These are phyloP conservation scores for Alternaria dauci DNA, from an alignment of 2,329 filamentous ascomycete species.

Conservation along the genomic window DNA sequence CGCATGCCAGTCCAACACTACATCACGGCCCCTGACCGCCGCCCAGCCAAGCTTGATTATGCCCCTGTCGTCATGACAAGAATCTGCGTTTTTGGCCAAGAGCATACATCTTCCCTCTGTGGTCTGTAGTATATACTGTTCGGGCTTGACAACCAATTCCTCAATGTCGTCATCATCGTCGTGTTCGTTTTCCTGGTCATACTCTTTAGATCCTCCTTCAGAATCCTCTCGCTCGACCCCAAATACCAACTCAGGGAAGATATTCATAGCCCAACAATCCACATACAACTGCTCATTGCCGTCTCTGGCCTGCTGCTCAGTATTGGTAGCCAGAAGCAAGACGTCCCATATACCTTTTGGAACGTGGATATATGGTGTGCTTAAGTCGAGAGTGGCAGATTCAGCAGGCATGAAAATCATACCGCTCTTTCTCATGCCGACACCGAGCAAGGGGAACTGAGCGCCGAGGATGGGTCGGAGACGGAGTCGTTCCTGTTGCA, in stretches of 20 bases:
- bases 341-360: constrained; percentile 26
- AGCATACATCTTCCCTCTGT: constrained; percentile 23
- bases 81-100: constrained; percentile 17
- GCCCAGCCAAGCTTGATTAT: constrained; percentile 28
- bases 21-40: constrained; percentile 23
- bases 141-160: constrained; percentile 24
- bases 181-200: neutral
- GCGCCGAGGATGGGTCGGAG: neutral
- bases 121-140: constrained; percentile 26
- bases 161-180: constrained; percentile 10
- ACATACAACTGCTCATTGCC: constrained; percentile 13
- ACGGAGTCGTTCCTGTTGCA: neutral
- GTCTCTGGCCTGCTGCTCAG: neutral
- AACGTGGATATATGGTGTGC: constrained; percentile 23
- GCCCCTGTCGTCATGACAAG: neutral
- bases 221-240: constrained; percentile 9
- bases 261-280: constrained; percentile 17
- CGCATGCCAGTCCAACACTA: constrained; percentile 25
- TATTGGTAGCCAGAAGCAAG: constrained; percentile 24
- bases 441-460: constrained; percentile 15
- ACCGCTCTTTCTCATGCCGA: constrained; percentile 28
- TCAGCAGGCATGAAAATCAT: constrained; percentile 20
- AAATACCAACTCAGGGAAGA: constrained; percentile 30
- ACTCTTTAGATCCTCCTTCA: neutral
- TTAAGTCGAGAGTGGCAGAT: constrained; percentile 18